Conservation (phyloP, 2,329 filamentous ascomycete species). For the Fusarium pseudograminearum region DNA sequence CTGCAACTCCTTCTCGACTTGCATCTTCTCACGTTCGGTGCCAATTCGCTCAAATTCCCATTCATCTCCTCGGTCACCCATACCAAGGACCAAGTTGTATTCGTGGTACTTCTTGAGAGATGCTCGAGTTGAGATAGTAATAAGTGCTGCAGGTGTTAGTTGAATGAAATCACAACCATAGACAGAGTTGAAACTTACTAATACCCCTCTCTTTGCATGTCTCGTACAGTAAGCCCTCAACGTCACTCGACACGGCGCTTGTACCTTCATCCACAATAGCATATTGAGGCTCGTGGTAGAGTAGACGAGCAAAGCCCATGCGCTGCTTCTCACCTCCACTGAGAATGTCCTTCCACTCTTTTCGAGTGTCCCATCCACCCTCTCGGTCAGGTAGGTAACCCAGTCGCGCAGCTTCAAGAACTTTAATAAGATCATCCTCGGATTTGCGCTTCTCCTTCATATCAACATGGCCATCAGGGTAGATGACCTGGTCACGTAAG, state of each 20-base stretch:
- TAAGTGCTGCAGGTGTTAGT: constrained; percentile 71
- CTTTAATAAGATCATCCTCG: constrained; percentile 80
- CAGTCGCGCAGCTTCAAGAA: constrained; percentile 85
- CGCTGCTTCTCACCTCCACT: constrained; percentile 97
- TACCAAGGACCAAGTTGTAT: constrained; percentile 86
- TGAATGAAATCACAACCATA: background rate
- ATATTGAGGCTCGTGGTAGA: constrained; percentile 96
- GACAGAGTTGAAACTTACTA: constrained; percentile 68
- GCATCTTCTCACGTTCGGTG: constrained; percentile 91
- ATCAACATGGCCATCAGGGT: constrained; percentile 93
- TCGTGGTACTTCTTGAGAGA: constrained; percentile 97
- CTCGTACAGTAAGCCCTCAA: constrained; percentile 94
- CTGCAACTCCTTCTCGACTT: constrained; percentile 89
- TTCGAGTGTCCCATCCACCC: constrained; percentile 95
- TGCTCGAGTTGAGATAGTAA: constrained; percentile 94
- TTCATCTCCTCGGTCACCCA: constrained; percentile 82
- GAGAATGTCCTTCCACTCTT: constrained; percentile 99
- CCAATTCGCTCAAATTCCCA: constrained; percentile 97
- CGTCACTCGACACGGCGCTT: constrained; percentile 91
- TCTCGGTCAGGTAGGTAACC: constrained; percentile 93
- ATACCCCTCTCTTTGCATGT: constrained; percentile 93
- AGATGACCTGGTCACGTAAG: constrained; percentile 95
- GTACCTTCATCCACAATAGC: constrained; percentile 97
- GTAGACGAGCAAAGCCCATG: constrained; percentile 87
- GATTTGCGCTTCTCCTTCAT: constrained; percentile 85